These are phyloP conservation scores for Geranium incanum DNA, from an alignment of 441 rosid genomes.

Conservation along the genomic window DNA sequence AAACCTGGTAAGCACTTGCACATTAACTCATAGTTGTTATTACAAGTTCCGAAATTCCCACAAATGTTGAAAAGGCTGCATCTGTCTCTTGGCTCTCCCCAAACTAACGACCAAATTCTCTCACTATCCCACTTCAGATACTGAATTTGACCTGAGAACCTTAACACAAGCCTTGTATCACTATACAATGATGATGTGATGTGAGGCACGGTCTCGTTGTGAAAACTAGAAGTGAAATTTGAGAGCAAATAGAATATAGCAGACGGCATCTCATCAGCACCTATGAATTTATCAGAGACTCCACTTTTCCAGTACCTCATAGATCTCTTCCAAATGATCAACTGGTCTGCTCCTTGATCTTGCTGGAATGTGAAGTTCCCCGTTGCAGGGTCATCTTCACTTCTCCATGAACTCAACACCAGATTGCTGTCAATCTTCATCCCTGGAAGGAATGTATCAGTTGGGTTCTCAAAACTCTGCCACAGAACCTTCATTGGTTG, in stretches of 20 bases:
- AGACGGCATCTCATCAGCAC: slow-evolving; percentile 42
- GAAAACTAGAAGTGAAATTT: slow-evolving; percentile 25
- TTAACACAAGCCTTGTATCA: slow-evolving; percentile 40
- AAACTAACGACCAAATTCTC: slow-evolving; percentile 35
- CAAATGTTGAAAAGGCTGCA: slow-evolving; percentile 45
- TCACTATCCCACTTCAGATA: slow-evolving; percentile 26
- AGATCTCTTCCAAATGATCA: slow-evolving; percentile 32
- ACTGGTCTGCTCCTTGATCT: slow-evolving; percentile 39
- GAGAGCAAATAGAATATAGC: slow-evolving; percentile 36
- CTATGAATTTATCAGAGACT: slow-evolving; percentile 15
- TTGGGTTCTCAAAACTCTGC: slow-evolving; percentile 60
- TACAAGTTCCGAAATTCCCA: slow-evolving; percentile 57
- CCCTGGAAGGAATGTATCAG: slow-evolving; percentile 68
- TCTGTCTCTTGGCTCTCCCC: slow-evolving; percentile 46
- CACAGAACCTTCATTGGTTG: slow-evolving; percentile 24
- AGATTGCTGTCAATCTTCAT: slow-evolving; percentile 44
- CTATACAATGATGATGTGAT: slow-evolving; percentile 17
- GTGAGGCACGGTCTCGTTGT: slow-evolving; percentile 20
- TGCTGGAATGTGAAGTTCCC: slow-evolving; percentile 47
- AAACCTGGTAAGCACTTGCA: slow-evolving; percentile 66
- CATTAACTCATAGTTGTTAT: slow-evolving; percentile 25
- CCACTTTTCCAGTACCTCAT: slow-evolving; percentile 45
- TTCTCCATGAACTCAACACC: slow-evolving; percentile 43
- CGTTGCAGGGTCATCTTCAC: slow-evolving; percentile 39
- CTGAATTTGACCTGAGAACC: slow-evolving; percentile 43